phyloP scores from a whole-genome alignment of 2,329 filamentous ascomycete species.

The Venturia effusa region DNA sequence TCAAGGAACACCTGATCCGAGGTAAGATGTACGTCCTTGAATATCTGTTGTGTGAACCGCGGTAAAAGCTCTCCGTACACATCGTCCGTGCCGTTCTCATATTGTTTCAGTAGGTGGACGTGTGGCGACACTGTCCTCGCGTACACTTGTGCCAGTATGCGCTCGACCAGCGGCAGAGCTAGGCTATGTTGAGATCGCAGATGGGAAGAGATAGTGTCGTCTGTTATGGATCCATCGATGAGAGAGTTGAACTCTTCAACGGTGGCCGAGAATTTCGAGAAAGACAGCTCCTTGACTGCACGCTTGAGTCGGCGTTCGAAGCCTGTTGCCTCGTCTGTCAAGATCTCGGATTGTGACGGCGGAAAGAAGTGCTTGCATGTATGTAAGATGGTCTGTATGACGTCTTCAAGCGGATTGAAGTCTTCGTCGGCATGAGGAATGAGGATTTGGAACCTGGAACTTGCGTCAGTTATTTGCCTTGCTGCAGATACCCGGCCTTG shows the following conservation, averaged over 20 bases:
- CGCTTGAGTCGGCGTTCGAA: conserved; percentile 68
- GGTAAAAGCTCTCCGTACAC: conserved; percentile 90
- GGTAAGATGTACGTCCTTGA: conserved; percentile 66
- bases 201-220: conserved; percentile 62
- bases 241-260: conserved; percentile 68
- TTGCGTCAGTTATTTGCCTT: background rate
- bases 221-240: conserved; percentile 52
- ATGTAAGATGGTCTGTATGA: conserved; percentile 46
- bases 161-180: conserved; percentile 56
- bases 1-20: conserved; percentile 86
- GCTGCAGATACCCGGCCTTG: background rate
- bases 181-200: conserved; percentile 59
- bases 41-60: conserved; percentile 71
- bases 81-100: conserved; percentile 83
- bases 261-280: conserved; percentile 59
- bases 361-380: conserved; percentile 68
- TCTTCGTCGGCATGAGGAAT: conserved; percentile 64
- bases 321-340: conserved; percentile 62
- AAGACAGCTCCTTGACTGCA: conserved; percentile 55
- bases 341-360: conserved; percentile 47
- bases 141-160: conserved; percentile 81
- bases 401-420: conserved; percentile 51
- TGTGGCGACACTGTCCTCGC: conserved; percentile 84
- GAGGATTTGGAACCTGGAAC: conserved; percentile 57
- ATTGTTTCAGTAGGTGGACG: conserved; percentile 72